Percentiles rank a stretch among this genome's conserved stretches.
Conservation (phyloP, 345 rosid genomes). For the Sisymbrium altissimum region DNA sequence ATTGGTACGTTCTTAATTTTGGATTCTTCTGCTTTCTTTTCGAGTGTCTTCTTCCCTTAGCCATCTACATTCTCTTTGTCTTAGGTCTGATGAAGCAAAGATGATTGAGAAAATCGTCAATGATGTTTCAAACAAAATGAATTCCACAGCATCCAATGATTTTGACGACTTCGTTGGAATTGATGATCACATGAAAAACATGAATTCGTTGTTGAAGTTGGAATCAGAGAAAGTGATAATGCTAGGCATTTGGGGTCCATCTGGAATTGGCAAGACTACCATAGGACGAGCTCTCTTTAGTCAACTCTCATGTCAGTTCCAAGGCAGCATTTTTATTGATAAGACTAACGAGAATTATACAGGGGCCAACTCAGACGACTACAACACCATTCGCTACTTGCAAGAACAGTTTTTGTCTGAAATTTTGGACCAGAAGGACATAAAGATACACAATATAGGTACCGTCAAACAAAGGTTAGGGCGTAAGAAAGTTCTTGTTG, state of each 20-base stretch:
- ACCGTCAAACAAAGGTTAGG: background rate
- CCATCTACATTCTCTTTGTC: background rate
- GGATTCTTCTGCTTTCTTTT: too few species aligned
- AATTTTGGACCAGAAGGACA: background rate
- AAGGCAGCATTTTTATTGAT: background rate
- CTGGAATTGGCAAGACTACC: constrained; percentile 6
- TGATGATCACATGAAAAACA: background rate
- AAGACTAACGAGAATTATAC: background rate
- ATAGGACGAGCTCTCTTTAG: background rate
- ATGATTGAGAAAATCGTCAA: constrained; percentile 2
- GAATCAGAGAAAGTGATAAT: background rate
- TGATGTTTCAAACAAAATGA: background rate
- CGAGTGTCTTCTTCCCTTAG: too few species aligned
- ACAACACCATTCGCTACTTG: background rate
- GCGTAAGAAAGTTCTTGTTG: background rate
- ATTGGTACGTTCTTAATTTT: background rate
- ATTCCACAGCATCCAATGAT: background rate
- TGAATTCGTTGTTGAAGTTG: background rate
- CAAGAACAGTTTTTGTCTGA: background rate
- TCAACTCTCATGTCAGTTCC: background rate
- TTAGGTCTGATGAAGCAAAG: background rate
- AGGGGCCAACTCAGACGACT: background rate
- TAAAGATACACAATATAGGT: background rate
- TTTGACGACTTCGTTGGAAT: background rate
- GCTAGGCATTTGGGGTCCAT: constrained; percentile 8